Percentiles rank a stretch among this genome's conserved stretches.
Evolutionary conservation across 2,329 filamentous ascomycete genomes (phyloP).

Genomic region (Coniochaeta sp.): DNA sequence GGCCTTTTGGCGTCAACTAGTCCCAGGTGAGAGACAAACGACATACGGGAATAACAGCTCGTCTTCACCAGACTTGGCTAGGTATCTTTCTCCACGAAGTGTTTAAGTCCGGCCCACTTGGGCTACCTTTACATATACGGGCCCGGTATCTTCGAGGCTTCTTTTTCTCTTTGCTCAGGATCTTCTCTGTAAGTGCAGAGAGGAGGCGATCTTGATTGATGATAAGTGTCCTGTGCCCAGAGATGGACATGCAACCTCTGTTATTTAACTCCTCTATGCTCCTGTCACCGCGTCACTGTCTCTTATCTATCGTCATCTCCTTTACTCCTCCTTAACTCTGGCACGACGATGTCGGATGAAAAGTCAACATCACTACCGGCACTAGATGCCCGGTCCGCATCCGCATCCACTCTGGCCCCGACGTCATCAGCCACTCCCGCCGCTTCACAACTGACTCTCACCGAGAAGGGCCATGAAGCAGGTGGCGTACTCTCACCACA

Average conservation of each 20-base stretch:
- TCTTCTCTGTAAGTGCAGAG: conserved; percentile 2
- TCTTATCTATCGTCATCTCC: too few relatives aligned
- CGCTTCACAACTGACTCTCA: background rate
- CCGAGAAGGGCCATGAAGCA: background rate
- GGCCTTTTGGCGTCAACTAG: background rate
- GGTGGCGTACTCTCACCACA: background rate
- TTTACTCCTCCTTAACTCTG: background rate
- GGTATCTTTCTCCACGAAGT: background rate
- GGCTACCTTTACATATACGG: conserved; percentile 1
- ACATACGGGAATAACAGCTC: background rate
- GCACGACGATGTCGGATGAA: background rate
- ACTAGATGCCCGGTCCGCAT: background rate
- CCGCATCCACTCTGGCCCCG: background rate
- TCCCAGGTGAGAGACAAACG: background rate
- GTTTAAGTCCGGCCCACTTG: background rate
- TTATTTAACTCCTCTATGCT: background rate
- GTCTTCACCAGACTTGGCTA: background rate
- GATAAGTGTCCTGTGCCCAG: background rate
- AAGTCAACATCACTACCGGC: background rate
- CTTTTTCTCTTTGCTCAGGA: too few relatives aligned
- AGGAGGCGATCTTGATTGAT: background rate
- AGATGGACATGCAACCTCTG: background rate
- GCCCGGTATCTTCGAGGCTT: background rate
- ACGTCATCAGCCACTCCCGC: background rate
- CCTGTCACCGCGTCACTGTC: background rate